Evolutionary conservation across 805 yeast genomes (phyloP).

Genomic region (Yarrowia bubula): DNA sequence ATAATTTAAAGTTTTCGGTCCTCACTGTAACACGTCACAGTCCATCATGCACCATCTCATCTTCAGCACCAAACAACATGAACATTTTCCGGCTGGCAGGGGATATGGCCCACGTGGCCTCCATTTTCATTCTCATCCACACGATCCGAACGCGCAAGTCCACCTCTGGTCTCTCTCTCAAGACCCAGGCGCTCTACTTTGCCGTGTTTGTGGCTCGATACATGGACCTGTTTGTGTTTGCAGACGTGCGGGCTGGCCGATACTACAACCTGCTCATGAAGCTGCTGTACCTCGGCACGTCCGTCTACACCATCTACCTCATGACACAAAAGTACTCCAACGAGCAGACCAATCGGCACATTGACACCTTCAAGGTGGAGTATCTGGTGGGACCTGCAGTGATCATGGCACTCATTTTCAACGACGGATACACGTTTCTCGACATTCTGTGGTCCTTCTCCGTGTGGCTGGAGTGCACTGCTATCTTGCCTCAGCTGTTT

Average conservation of each 20-base stretch:
- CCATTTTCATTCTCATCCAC: constrained; percentile 71
- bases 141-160: constrained; percentile 64
- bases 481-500: constrained; percentile 89
- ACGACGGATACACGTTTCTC: constrained; percentile 56
- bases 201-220: constrained; percentile 73
- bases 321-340: constrained; percentile 62
- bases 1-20: not conserved
- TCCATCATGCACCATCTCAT: not conserved
- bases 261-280: constrained; percentile 77
- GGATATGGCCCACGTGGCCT: constrained; percentile 78
- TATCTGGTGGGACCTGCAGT: constrained; percentile 66
- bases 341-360: constrained; percentile 52
- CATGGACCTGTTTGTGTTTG: constrained; percentile 57
- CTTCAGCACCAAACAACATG: not conserved
- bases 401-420: constrained; percentile 60
- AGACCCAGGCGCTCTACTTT: constrained; percentile 79
- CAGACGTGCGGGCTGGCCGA: constrained; percentile 34
- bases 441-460: constrained; percentile 81
- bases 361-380: constrained; percentile 71
- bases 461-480: constrained; percentile 88
- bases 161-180: constrained; percentile 80
- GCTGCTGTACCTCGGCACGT: constrained; percentile 70
- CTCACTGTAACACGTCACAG: constrained; percentile 16
- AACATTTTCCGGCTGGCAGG: constrained; percentile 43
- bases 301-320: constrained; percentile 69